A percentile compares a stretch with the other conserved stretches of the same genome.
These are phyloP conservation scores for Clonostachys chloroleuca DNA, from an alignment of 2,329 filamentous ascomycete species.

Conservation along the genomic window DNA sequence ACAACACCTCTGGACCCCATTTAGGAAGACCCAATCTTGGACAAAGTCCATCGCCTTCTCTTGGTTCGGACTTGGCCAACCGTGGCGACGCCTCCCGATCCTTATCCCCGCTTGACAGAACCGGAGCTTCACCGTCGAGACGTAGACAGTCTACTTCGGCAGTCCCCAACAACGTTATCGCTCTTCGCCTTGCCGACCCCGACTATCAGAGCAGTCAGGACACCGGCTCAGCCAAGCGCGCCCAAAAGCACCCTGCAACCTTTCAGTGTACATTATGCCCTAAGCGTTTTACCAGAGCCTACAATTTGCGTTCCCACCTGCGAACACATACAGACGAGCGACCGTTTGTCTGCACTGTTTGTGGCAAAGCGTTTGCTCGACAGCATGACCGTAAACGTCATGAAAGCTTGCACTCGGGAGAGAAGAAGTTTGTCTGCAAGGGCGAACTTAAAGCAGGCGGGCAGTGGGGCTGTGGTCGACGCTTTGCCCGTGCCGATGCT, in stretches of 20 bases:
- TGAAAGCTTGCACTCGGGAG: conserved; percentile 90
- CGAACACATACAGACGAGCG: conserved; percentile 96
- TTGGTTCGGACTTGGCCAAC: conserved; percentile 36
- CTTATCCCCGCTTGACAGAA: conserved; percentile 54
- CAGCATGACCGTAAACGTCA: conserved; percentile 97
- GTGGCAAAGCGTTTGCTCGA: conserved; percentile 93
- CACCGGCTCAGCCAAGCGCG: conserved; percentile 66
- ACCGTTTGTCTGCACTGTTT: conserved; percentile 95
- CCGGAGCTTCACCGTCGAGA: conserved; percentile 24
- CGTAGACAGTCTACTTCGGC: conserved; percentile 60
- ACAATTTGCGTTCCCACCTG: conserved; percentile 92
- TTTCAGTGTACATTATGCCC: conserved; percentile 94
- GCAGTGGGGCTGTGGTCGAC: conserved; percentile 87
- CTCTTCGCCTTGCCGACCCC: conserved; percentile 87
- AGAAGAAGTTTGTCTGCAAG: conserved; percentile 98
- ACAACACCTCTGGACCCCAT: conserved; percentile 39
- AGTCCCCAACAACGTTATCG: conserved; percentile 63
- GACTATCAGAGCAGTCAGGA: conserved; percentile 68
- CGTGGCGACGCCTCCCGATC: conserved; percentile 48
- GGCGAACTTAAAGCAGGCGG: conserved; percentile 80
- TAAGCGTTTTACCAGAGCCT: conserved; percentile 93
- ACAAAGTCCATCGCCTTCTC: conserved; percentile 42
- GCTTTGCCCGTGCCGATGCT: conserved; percentile 93
- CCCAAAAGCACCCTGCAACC: conserved; percentile 95
- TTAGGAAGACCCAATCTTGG: conserved; percentile 32